A percentile compares a stretch with the other conserved stretches of the same genome.
Conservation (phyloP, 2,329 filamentous ascomycete species). For the Ceratocystis cubensis region DNA sequence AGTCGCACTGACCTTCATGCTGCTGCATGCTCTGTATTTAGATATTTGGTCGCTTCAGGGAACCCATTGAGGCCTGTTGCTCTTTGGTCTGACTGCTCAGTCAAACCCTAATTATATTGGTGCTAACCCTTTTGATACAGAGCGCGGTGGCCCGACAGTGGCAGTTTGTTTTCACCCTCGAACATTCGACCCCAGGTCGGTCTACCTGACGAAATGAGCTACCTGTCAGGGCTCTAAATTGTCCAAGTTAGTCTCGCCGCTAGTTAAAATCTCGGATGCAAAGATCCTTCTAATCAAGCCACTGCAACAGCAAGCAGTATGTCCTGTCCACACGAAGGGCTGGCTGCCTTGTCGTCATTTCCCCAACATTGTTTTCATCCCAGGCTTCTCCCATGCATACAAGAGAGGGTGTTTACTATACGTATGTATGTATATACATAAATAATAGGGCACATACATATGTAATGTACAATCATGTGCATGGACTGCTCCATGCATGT, state of each 20-base stretch:
- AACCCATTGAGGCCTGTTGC: too few species aligned
- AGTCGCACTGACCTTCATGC: too few species aligned
- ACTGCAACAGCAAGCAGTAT: not conserved
- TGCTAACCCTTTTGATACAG: not conserved
- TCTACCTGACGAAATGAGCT: not conserved
- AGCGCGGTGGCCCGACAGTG: too few species aligned
- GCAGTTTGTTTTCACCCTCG: too few species aligned
- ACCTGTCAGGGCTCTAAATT: not conserved
- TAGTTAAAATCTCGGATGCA: not conserved
- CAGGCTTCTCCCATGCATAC: not conserved
- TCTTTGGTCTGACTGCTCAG: too few species aligned
- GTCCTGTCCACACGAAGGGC: not conserved
- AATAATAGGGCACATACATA: too few species aligned
- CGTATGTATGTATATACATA: not conserved
- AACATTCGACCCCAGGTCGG: not conserved
- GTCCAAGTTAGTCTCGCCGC: not conserved
- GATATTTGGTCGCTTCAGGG: too few species aligned
- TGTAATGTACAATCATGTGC: too few species aligned
- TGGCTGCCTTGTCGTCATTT: not conserved
- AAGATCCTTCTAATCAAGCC: not conserved
- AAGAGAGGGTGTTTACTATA: not conserved
- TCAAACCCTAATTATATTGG: too few species aligned
- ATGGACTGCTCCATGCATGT: not conserved
- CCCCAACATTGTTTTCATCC: not conserved
- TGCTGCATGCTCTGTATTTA: too few species aligned